Evolutionary conservation across 495 filamentous ascomycete genomes (phyloP), one percentile per base, ranked within the genome.

Genomic region (Talaromyces nanjingensis): DNA sequence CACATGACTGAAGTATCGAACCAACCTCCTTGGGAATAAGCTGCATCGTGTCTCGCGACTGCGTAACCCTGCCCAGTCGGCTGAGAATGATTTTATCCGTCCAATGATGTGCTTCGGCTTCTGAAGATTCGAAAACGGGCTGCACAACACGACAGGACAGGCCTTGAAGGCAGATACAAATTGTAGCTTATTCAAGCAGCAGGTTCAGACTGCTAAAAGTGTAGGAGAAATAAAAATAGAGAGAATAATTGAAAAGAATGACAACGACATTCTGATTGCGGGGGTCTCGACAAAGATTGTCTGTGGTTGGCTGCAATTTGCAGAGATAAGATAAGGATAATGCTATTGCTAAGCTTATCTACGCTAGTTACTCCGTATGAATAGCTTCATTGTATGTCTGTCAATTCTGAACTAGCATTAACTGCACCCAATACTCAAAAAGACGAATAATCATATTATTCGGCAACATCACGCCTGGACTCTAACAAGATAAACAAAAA

Each of bases 11-110:
- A 53, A 31, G 27, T 27, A 27, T 27, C 37, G 5, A 47, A 81
- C 83, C 68, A 74, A 92, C 91, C 86, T 96, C 91, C 79, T 87
- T 90, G 1, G 91, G 91, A 65, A 92, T 80, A 56, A 96, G 85
- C 83, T 93, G 89, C 91, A 96, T 96, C 56, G 47, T 70, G 63
- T 54, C 34, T 39, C 34, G 34, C 12, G 31, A 33, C 31, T 14
- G 34, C 27, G 27, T 27, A 27, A 27, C 27, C 37, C 8, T 25
- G 20, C 20, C 45, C 45, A 49, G 45, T 20, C 45, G n/a, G 18
- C 39, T 45, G 4, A 6, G n/a, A 47, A n/a, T 47, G 45, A 8
- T 20, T 49, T 20, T 49, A 49, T 20, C 45, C 45, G 45, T 20
- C 45, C 45, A 49, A 49, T 20, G 45, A 49, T 18, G 11, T 18